phyloP scores from a whole-genome alignment of 768 basidiomycete species.

The Coprinopsis strossmayeri region DNA sequence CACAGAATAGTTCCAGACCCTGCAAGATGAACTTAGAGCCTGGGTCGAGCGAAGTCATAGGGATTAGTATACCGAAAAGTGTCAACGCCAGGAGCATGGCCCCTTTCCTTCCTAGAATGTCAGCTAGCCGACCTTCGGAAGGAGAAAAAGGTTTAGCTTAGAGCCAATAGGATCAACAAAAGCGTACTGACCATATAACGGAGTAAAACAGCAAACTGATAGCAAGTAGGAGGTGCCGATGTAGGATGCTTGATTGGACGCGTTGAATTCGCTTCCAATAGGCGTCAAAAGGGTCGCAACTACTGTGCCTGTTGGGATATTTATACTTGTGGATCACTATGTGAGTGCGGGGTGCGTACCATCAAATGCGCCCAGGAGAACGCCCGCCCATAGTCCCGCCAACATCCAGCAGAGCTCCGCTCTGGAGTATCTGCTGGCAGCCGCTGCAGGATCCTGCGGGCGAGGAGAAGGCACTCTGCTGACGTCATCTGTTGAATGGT shows the following conservation, averaged over 20 bases:
- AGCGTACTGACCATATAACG: slow-evolving; percentile 61
- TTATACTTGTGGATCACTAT: slow-evolving; percentile 9
- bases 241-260: slow-evolving; percentile 76
- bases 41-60: slow-evolving; percentile 9
- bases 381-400: slow-evolving; percentile 73
- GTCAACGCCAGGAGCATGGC: slow-evolving; percentile 81
- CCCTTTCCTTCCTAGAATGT: slow-evolving; percentile 79
- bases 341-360: slow-evolving; percentile 36
- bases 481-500: slow-evolving; percentile 37
- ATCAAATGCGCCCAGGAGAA: slow-evolving; percentile 81
- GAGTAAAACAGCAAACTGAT: slow-evolving; percentile 88
- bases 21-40: slow-evolving; percentile 20
- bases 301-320: slow-evolving; percentile 54
- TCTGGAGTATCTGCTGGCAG: slow-evolving; percentile 41
- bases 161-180: slow-evolving; percentile 5
- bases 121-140: slow-evolving; percentile 65
- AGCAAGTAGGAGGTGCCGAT: slow-evolving; percentile 86
- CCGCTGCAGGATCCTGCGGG: slow-evolving; percentile 18
- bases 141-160: slow-evolving; percentile 10
- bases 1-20: slow-evolving; percentile 82
- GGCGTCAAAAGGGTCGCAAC: slow-evolving; percentile 82
- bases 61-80: slow-evolving; percentile 59
- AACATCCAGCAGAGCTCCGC: slow-evolving; percentile 66
- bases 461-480: slow-evolving; percentile 22
- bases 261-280: slow-evolving; percentile 80